phyloP scores from a whole-genome alignment of 805 yeast genomes.

The Candida succiphila region DNA sequence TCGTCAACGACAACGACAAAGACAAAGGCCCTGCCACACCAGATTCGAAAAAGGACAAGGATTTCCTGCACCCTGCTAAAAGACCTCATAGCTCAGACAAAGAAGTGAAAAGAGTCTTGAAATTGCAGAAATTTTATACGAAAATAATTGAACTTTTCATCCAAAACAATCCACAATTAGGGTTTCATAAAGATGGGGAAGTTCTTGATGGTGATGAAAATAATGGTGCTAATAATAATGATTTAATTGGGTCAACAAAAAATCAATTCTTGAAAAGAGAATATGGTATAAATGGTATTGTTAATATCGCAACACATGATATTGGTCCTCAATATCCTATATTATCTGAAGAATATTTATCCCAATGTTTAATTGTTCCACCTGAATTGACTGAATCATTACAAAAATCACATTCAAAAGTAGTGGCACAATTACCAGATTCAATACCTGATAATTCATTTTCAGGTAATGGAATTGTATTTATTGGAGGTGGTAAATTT shows the following conservation, averaged over 20 bases:
- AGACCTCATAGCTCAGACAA: conserved; percentile 2
- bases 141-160: conserved; percentile 10
- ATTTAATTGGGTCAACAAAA: not conserved
- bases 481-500: conserved; percentile 68
- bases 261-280: conserved; percentile 4
- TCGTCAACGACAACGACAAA: too few species aligned
- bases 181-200: conserved; percentile 9
- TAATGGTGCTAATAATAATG: not conserved
- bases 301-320: conserved; percentile 22
- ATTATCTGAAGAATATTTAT: conserved; percentile 43
- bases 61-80: too few species aligned
- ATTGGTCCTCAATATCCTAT: conserved; percentile 19
- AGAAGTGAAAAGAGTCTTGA: conserved; percentile 9
- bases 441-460: conserved; percentile 29
- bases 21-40: too few species aligned
- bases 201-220: not conserved
- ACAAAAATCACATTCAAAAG: conserved; percentile 34
- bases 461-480: conserved; percentile 51
- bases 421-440: conserved; percentile 29
- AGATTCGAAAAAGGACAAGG: too few species aligned
- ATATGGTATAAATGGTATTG: conserved; percentile 19
- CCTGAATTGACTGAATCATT: conserved; percentile 32
- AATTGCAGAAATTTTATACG: conserved; percentile 13
- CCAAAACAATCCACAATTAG: conserved; percentile 14
- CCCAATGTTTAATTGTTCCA: conserved; percentile 37